Base-by-base conservation (phyloP, 2,329 filamentous ascomycete species). In the Neophaeococcomyces mojaviensis region DNA sequence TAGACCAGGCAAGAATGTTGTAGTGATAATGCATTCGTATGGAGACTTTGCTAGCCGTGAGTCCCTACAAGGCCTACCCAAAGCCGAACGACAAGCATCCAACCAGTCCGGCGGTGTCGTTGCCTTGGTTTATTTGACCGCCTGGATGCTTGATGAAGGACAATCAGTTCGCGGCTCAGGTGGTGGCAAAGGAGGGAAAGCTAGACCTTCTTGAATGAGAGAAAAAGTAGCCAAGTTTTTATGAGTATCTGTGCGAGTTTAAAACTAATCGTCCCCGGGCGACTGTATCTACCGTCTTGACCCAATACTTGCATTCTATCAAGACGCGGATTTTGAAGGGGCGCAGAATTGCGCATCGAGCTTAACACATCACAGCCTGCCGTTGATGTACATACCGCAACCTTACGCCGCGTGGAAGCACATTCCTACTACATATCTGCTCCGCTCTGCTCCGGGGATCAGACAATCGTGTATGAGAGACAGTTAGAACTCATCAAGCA, bases 11-110 rank as follows among this genome's bases (percentile, higher is more conserved):
- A 53, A 55, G 6, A 49, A 61, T 7, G 51, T 66, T 12, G 52
- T 63, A 9, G 34, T 65, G 6, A 50, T 61, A 1, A 53, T 55
- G 19, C 64, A 65, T 50, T 66, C 63, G 6, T 66, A 66, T 45
- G 59, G 61, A 4, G 61, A 63, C 2, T 30, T 64, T 1, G 61
- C 61, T 2, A 56, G 55, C n/a, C 60, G 59, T 7, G 51, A 54
- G 5, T 61, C 64, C 3, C 51, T 59, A 5, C 54, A 59, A 32
- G 64, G 57, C 1, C 49, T 65, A 9, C 24, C 44, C 2, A 48
- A 45, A 34, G 34, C 30, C n/a, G 32, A 46, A 32, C 36, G 47
- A 26, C 31, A 34, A 18, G 49, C 38, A 15, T 58, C 56, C 3
- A 58, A 58, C 16, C 15, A 40, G 0, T 56, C 58, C 5, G 62